Conservation (phyloP, 2,329 filamentous ascomycete species). For the Alternaria infectoria region DNA sequence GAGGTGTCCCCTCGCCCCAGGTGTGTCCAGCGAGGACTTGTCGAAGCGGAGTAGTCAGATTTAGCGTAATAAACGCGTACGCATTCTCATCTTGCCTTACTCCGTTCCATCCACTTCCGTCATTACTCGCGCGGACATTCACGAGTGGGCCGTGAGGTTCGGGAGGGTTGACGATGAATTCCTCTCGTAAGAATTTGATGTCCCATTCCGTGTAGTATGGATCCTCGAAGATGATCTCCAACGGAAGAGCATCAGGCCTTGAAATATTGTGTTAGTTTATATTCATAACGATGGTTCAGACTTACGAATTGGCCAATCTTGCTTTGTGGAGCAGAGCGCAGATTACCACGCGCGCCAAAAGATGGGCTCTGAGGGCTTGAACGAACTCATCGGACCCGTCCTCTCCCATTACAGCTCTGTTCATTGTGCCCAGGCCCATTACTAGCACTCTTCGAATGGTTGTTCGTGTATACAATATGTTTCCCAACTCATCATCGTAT, state of each 20-base stretch:
- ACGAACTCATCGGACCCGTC: no score
- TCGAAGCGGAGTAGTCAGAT: background rate
- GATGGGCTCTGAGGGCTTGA: background rate
- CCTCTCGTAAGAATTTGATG: background rate
- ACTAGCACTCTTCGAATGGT: no score
- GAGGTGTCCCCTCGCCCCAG: background rate
- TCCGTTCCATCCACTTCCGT: background rate
- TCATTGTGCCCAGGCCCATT: no score
- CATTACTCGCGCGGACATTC: background rate
- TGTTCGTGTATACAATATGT: no score
- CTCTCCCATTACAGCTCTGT: no score
- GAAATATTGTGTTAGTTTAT: background rate
- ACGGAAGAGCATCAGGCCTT: background rate
- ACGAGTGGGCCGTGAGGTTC: no score
- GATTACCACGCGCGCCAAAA: background rate
- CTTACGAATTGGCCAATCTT: background rate
- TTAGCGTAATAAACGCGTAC: background rate
- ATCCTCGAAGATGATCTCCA: background rate
- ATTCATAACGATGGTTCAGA: background rate
- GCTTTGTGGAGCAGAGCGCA: background rate
- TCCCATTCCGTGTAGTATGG: background rate
- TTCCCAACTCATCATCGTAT: no score
- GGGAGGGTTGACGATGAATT: background rate
- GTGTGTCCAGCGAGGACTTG: background rate
- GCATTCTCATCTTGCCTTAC: background rate